Evolutionary conservation across 164 flowering plant species (phyloP), one percentile per base, ranked within the genome.

Genomic region (Kingdonia uniflora): DNA sequence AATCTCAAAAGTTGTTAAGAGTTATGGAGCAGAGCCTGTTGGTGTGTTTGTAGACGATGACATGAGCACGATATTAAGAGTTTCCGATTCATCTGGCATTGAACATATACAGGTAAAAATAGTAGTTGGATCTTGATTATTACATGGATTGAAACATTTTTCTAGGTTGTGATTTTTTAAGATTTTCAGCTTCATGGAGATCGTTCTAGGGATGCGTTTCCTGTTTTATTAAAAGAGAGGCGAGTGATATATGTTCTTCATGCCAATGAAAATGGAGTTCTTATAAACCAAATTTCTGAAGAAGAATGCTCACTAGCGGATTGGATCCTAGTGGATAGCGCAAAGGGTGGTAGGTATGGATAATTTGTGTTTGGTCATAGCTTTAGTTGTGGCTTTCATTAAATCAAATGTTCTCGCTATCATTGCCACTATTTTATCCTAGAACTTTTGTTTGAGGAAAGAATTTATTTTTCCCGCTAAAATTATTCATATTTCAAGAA

Each of bases 31-130:
- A 49, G 56, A 76, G 57, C 97, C 95, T 54, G 95, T 88, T 66
- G 97, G 95, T 14, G 97, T 92, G 5, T 88, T 88, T 81, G 99
- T 88, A 41, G 88, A 92, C 71, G 97, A 88, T 66, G 82, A 88
- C 61, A 77, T 72, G 16, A 74, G 76, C 24, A 79, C 95, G 7
- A 84, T 88, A 58, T 38, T 73, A 56, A 72, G 71, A 69, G 84
- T 76, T 55, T 66, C 89, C 39, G 80, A 74, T 62, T 71, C 72
- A 49, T 63, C 91, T n/a, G 70, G 78, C 52, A 77, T 88, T 62
- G 95, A 79, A 68, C 51, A 74, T 62, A 82, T 92, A 59, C 98
- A 92, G 86, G 98, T 82, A 63, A 48, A 23, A 40, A 4, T 19
- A 35, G 51, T 47, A 51, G 19, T 65, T 20, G 24, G 7, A 52